Conservation (phyloP, 495 filamentous ascomycete genomes). For the Lindgomyces ingoldianus region DNA sequence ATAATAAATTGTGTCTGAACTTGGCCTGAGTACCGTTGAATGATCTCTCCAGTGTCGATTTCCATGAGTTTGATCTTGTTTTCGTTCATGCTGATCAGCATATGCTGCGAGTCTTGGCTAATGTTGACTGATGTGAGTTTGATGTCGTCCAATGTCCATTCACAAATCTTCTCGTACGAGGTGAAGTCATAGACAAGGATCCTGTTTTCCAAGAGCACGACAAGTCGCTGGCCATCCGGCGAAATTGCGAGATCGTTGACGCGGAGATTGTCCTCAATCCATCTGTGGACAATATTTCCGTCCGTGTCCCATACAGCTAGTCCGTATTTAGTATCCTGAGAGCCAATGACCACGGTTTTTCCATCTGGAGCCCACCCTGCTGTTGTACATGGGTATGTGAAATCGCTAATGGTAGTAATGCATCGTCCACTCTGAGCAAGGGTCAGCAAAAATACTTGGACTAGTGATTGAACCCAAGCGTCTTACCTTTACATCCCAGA, state of each 20-base stretch:
- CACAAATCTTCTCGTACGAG: constrained; percentile 71
- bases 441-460: constrained; percentile 2
- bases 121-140: constrained; percentile 77
- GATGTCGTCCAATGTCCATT: constrained; percentile 60
- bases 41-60: constrained; percentile 68
- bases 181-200: constrained; percentile 81
- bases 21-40: constrained; percentile 73
- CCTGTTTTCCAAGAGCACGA: constrained; percentile 70
- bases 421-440: constrained; percentile 65
- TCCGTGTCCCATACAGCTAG: constrained; percentile 69
- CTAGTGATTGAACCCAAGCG: neutral
- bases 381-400: constrained; percentile 77
- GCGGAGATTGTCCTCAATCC: constrained; percentile 64
- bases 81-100: constrained; percentile 80
- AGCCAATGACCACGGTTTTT: constrained; percentile 75
- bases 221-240: constrained; percentile 72
- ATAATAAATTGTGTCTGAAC: constrained; percentile 73
- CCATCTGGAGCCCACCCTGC: constrained; percentile 84
- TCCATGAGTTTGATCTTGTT: constrained; percentile 75
- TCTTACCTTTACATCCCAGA: constrained; percentile 79
- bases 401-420: constrained; percentile 64
- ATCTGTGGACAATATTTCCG: constrained; percentile 60
- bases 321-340: constrained; percentile 66
- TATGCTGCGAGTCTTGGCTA: constrained; percentile 71
- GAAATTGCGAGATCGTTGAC: constrained; percentile 84